Percentiles rank a stretch among this genome's conserved stretches.
These are phyloP conservation scores for Oryza meridionalis DNA, from an alignment of 176 grass and related monocot genomes.

Conservation along the genomic window DNA sequence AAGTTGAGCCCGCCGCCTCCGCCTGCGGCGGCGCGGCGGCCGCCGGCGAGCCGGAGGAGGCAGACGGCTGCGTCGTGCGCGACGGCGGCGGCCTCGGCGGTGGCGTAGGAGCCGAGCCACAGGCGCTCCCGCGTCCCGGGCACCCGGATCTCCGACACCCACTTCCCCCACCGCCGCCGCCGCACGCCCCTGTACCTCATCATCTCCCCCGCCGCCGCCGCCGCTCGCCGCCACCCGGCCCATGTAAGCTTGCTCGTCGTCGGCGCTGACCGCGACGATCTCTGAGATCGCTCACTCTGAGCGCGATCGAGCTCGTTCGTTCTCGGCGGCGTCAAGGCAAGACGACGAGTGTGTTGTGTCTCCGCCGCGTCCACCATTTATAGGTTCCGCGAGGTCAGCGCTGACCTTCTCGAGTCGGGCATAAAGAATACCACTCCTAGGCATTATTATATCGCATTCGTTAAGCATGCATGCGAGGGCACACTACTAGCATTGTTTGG, in stretches of 20 bases:
- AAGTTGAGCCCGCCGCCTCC: constrained; percentile 71
- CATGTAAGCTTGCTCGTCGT: constrained; percentile 7
- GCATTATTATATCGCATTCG: too few species aligned
- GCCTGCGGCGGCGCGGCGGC: not conserved
- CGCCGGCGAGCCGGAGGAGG: constrained; percentile 55
- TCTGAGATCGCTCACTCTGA: too few species aligned
- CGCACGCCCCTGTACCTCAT: constrained; percentile 70
- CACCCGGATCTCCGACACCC: constrained; percentile 97
- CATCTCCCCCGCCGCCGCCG: not conserved
- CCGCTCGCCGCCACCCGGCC: constrained; percentile 2
- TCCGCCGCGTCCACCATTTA: not conserved
- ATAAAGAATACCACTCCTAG: too few species aligned
- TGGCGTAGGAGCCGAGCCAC: constrained; percentile 88
- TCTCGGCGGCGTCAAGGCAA: not conserved
- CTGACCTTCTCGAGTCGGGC: not conserved
- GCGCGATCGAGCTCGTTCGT: too few species aligned
- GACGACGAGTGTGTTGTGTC: too few species aligned
- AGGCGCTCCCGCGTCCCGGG: constrained; percentile 76
- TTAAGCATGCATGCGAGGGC: not conserved
- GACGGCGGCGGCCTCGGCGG: constrained; percentile 88
- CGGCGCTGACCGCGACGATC: constrained; percentile 1
- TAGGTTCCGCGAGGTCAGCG: not conserved
- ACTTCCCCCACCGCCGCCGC: constrained; percentile 84
- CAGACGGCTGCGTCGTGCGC: constrained; percentile 88
- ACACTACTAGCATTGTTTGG: not conserved